Conservation (phyloP, 2,329 filamentous ascomycete species). For the Ophiostoma piceae region DNA sequence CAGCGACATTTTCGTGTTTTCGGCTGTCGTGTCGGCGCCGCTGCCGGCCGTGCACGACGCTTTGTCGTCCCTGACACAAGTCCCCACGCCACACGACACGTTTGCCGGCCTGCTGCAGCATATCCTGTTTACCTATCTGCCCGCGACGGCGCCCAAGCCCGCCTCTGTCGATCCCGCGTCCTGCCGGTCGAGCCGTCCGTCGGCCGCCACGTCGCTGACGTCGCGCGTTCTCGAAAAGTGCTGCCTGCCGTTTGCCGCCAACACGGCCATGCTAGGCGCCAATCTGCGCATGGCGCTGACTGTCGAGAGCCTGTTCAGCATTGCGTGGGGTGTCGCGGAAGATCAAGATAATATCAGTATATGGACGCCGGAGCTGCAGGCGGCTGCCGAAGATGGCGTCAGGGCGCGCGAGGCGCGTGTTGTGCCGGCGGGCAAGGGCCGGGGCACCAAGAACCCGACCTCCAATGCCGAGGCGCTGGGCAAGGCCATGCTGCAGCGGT, state of each 20-base stretch:
- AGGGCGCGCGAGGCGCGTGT: conserved; percentile 45
- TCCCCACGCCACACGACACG: conserved; percentile 30
- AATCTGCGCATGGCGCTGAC: conserved; percentile 69
- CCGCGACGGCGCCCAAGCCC: conserved; percentile 42
- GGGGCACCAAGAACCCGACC: background rate
- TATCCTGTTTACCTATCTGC: conserved; percentile 42
- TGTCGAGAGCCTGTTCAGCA: conserved; percentile 59
- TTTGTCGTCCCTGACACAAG: background rate
- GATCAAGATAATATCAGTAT: conserved; percentile 24
- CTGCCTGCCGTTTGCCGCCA: conserved; percentile 62
- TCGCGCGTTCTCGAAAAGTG: conserved; percentile 43
- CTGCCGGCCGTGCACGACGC: background rate
- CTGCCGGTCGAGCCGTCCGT: conserved; percentile 32
- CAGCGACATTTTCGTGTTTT: conserved; percentile 55
- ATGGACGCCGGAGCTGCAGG: conserved; percentile 37
- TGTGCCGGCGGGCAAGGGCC: conserved; percentile 30
- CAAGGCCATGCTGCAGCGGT: conserved; percentile 41
- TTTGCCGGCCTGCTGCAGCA: conserved; percentile 44
- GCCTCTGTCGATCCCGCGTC: conserved; percentile 33
- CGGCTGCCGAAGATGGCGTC: conserved; percentile 44
- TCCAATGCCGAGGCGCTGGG: conserved; percentile 38
- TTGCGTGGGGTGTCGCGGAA: conserved; percentile 38
- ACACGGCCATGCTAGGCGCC: conserved; percentile 54
- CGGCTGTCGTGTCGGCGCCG: conserved; percentile 42
- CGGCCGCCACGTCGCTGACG: conserved; percentile 22